Percentiles rank a stretch among this genome's conserved stretches.
Evolutionary conservation across 805 yeast species (phyloP).

Genomic region (Schwanniomyces vanrijiae): DNA sequence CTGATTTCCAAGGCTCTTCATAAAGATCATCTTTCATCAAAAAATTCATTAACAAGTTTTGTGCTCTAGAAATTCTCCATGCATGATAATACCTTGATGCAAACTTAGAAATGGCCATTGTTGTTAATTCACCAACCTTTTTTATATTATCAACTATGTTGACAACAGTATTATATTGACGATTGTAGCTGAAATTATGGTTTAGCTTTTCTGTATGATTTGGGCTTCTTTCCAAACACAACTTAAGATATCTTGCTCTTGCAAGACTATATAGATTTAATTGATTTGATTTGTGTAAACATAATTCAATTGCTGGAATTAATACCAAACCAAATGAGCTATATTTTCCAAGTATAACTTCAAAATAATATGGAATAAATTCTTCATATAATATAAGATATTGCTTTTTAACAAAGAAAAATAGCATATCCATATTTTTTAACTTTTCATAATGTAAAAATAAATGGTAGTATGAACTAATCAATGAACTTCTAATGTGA

Average conservation of each 20-base stretch:
- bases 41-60: constrained; percentile 10
- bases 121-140: constrained; percentile 11
- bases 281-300: constrained; percentile 39
- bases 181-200: constrained; percentile 8
- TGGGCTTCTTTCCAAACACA: constrained; percentile 10
- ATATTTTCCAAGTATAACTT: constrained; percentile 8
- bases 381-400: constrained; percentile 20
- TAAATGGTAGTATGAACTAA: constrained; percentile 30
- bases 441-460: constrained; percentile 33
- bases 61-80: constrained; percentile 63
- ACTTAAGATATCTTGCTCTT: constrained; percentile 5
- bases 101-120: constrained; percentile 31
- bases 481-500: constrained; percentile 10
- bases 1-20: constrained; percentile 25
- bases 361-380: constrained; percentile 23
- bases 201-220: constrained; percentile 10
- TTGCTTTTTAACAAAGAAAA: constrained; percentile 29
- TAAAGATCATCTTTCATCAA: constrained; percentile 19
- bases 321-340: constrained; percentile 23
- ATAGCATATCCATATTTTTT: constrained; percentile 27
- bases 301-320: constrained; percentile 32
- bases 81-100: constrained; percentile 62
- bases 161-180: constrained; percentile 5
- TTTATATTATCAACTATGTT: constrained; percentile 8
- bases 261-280: constrained; percentile 10